Conservation (phyloP, 129 eudicot genomes). For the Pittosporum tobira region DNA sequence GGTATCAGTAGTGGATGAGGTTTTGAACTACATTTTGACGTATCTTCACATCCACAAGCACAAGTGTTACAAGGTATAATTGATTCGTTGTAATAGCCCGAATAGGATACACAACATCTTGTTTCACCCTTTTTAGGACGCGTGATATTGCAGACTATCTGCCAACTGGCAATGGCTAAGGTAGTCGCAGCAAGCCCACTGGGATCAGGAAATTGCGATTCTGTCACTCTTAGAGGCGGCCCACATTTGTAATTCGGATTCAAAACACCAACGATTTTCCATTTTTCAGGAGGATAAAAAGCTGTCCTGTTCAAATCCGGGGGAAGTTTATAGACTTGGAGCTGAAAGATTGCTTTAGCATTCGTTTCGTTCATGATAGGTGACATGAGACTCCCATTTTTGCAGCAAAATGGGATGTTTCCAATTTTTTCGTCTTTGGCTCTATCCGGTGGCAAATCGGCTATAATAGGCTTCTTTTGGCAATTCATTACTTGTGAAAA, state of each 20-base stretch:
- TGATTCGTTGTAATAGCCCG: slow-evolving; percentile 5
- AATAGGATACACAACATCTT: slow-evolving; percentile 5
- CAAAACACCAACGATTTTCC: slow-evolving; percentile 9
- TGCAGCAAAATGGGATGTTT: slow-evolving; percentile 5
- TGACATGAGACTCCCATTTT: slow-evolving; percentile 13
- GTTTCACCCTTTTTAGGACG: slow-evolving; percentile 6
- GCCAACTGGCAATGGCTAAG: slow-evolving; percentile 11
- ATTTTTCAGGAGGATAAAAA: slow-evolving; percentile 4
- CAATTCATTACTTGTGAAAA: slow-evolving; percentile 7
- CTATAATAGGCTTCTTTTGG: slow-evolving; percentile 8
- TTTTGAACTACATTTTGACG: neutral
- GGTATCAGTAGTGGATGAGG: neutral
- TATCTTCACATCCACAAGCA: slow-evolving; percentile 14
- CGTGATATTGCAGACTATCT: slow-evolving; percentile 11
- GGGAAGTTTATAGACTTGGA: slow-evolving; percentile 7
- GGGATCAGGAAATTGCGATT: slow-evolving; percentile 8
- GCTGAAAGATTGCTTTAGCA: slow-evolving; percentile 7
- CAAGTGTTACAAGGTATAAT: slow-evolving; percentile 9
- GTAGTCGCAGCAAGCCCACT: slow-evolving; percentile 3
- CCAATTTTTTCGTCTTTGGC: slow-evolving; percentile 11
- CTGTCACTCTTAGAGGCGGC: slow-evolving; percentile 2
- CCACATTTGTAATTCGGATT: slow-evolving; percentile 4
- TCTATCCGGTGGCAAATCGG: slow-evolving; percentile 9
- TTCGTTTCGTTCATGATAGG: slow-evolving; percentile 8
- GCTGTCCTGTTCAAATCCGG: slow-evolving; percentile 1